phyloP scores from a whole-genome alignment of 2,329 filamentous ascomycete genomes.

The Onygenales sp. region DNA sequence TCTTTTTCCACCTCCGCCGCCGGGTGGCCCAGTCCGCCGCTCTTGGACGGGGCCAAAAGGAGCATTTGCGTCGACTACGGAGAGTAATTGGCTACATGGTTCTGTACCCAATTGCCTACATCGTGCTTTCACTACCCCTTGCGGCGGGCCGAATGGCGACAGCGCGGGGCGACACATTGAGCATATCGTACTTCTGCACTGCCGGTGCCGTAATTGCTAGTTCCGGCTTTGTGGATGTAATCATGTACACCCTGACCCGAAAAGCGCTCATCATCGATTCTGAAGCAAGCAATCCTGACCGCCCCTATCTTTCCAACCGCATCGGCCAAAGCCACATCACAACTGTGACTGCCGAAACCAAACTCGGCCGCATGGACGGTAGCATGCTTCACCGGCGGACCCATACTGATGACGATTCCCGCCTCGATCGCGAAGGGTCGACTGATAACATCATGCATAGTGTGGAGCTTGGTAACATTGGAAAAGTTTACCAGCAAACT shows the following conservation, averaged over 20 bases:
- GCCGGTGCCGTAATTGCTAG: conserved; percentile 48
- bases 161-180: conserved; percentile 24
- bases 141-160: conserved; percentile 40
- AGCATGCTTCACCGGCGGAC: conserved; percentile 1
- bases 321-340: conserved; percentile 7
- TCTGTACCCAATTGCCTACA: conserved; percentile 45
- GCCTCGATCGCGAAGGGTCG: conserved; percentile 31
- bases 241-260: conserved; percentile 50
- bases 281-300: conserved; percentile 26
- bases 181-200: conserved; percentile 38
- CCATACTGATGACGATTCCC: background rate
- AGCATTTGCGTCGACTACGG: conserved; percentile 30
- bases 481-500: conserved; percentile 35
- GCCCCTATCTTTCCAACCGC: conserved; percentile 17
- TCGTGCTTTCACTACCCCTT: conserved; percentile 53
- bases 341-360: conserved; percentile 8
- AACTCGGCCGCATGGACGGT: conserved; percentile 1
- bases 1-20: conserved; percentile 40
- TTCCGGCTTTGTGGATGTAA: conserved; percentile 50
- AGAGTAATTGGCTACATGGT: conserved; percentile 39
- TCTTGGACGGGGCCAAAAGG: conserved; percentile 25
- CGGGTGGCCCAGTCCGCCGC: conserved; percentile 31
- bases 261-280: conserved; percentile 45
- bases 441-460: conserved; percentile 34
- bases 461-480: conserved; percentile 24